phyloP scores from a whole-genome alignment of 257 asterid species.

The Orobanche coerulescens region DNA sequence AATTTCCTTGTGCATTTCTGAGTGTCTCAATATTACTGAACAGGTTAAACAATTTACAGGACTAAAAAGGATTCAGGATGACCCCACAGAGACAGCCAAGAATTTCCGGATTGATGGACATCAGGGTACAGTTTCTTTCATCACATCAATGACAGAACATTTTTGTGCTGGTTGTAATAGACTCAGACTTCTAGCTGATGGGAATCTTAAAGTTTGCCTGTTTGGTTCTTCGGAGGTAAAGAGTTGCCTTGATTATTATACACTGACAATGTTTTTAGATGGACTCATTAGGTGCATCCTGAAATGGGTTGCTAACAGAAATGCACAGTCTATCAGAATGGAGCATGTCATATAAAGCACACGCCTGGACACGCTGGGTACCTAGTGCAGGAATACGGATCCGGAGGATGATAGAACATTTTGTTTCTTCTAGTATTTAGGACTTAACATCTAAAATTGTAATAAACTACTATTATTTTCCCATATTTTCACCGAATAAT shows the following conservation, averaged over 20 bases:
- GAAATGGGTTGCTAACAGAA: background rate
- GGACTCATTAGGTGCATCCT: background rate
- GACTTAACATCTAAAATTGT: background rate
- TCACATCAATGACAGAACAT: slow-evolving; percentile 96
- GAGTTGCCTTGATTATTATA: background rate
- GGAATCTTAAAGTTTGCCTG: slow-evolving; percentile 97
- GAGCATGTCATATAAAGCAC: too few species aligned
- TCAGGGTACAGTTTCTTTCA: slow-evolving; percentile 84
- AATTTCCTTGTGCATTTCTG: slow-evolving; percentile 19
- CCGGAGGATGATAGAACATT: too few species aligned
- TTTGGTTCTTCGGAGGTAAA: slow-evolving; percentile 96
- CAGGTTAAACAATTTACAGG: slow-evolving; percentile 70
- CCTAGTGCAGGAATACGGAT: too few species aligned
- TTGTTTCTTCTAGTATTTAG: too few species aligned
- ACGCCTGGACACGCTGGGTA: too few species aligned
- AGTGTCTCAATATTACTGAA: slow-evolving; percentile 35
- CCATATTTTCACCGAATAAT: background rate
- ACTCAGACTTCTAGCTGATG: slow-evolving; percentile 88
- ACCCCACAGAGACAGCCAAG: slow-evolving; percentile 91
- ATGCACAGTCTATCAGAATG: too few species aligned
- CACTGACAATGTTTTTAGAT: background rate
- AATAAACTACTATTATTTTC: background rate
- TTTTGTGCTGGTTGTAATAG: slow-evolving; percentile 97
- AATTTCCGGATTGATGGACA: slow-evolving; percentile 81
- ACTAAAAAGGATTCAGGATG: slow-evolving; percentile 69